Evolutionary conservation across 768 basidiomycete species (phyloP).

Genomic region (Mrakia frigida): DNA sequence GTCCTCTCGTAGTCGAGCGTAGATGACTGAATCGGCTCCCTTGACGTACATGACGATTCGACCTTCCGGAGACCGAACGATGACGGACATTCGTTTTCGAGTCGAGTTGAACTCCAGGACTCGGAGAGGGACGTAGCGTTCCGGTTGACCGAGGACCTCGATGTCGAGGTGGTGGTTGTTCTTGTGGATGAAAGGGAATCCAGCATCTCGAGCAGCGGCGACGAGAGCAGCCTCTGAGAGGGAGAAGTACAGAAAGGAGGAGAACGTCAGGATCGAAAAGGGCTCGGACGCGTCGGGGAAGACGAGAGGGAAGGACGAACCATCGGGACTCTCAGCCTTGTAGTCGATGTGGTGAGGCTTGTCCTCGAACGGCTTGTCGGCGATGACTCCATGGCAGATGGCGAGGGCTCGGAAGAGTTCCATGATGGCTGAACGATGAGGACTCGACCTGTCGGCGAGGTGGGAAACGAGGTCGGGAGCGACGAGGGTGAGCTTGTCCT

Average conservation of each 20-base stretch:
- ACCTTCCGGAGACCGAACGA: slow-evolving; percentile 80
- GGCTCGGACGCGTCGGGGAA: background rate
- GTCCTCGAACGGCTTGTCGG: slow-evolving; percentile 63
- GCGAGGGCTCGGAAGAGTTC: slow-evolving; percentile 95
- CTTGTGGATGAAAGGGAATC: slow-evolving; percentile 81
- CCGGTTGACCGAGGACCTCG: slow-evolving; percentile 64
- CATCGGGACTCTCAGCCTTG: slow-evolving; percentile 72
- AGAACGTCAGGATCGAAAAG: background rate
- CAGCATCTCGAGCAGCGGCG: slow-evolving; percentile 81
- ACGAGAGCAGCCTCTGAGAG: slow-evolving; percentile 87
- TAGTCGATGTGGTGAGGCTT: slow-evolving; percentile 64
- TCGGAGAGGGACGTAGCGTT: slow-evolving; percentile 72
- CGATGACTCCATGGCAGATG: slow-evolving; percentile 83
- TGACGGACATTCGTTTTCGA: slow-evolving; percentile 90
- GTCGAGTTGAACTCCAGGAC: slow-evolving; percentile 90
- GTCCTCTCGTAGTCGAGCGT: slow-evolving; percentile 69
- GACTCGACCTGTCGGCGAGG: slow-evolving; percentile 56
- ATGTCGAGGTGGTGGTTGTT: slow-evolving; percentile 73
- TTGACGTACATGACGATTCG: slow-evolving; percentile 81
- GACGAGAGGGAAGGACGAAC: slow-evolving; percentile 6
- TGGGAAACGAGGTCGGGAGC: slow-evolving; percentile 78
- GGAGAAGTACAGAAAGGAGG: slow-evolving; percentile 48
- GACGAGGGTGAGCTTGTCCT: slow-evolving; percentile 77
- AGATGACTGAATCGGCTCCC: slow-evolving; percentile 95
- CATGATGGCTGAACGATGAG: slow-evolving; percentile 58